phyloP scores from a whole-genome alignment of 1,284 basidiomycete species.

The Marasmius tenuissimus region DNA sequence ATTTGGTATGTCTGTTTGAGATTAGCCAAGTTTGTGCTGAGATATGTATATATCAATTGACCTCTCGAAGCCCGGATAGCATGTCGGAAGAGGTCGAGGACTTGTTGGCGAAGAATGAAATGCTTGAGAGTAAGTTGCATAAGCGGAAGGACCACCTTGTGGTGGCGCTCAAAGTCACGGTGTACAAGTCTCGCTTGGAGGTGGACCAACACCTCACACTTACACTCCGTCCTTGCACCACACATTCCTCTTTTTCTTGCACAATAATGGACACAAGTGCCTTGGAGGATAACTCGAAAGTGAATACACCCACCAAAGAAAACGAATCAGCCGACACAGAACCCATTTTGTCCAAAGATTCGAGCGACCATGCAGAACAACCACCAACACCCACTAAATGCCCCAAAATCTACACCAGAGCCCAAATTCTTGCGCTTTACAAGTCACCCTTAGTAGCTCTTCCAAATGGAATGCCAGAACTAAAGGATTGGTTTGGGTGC shows the following conservation, averaged over 20 bases:
- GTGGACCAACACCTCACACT: background rate
- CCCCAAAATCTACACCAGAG: slow-evolving; percentile 64
- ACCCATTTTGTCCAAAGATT: slow-evolving; percentile 29
- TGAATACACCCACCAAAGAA: slow-evolving; percentile 23
- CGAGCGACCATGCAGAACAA: slow-evolving; percentile 26
- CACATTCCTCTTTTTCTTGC: background rate
- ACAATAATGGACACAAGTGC: background rate
- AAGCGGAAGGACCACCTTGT: slow-evolving; percentile 10
- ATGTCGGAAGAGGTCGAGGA: slow-evolving; percentile 60
- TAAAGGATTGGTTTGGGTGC: slow-evolving; percentile 89
- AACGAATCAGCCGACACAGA: slow-evolving; percentile 36
- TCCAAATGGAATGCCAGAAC: slow-evolving; percentile 73
- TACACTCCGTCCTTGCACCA: background rate
- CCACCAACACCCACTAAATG: slow-evolving; percentile 31
- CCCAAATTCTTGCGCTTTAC: slow-evolving; percentile 65
- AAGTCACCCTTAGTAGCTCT: slow-evolving; percentile 76
- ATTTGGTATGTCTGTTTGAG: slow-evolving; percentile 58
- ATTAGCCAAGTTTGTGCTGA: slow-evolving; percentile 11
- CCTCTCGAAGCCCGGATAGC: slow-evolving; percentile 69
- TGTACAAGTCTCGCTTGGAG: background rate
- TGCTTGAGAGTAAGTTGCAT: slow-evolving; percentile 60
- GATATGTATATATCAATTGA: slow-evolving; percentile 26
- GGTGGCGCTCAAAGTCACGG: background rate
- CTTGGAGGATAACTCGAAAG: slow-evolving; percentile 9
- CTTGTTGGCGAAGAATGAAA: slow-evolving; percentile 67